Evolutionary conservation across 1,284 basidiomycete genomes (phyloP).

Genomic region (Irpex rosettiformis): DNA sequence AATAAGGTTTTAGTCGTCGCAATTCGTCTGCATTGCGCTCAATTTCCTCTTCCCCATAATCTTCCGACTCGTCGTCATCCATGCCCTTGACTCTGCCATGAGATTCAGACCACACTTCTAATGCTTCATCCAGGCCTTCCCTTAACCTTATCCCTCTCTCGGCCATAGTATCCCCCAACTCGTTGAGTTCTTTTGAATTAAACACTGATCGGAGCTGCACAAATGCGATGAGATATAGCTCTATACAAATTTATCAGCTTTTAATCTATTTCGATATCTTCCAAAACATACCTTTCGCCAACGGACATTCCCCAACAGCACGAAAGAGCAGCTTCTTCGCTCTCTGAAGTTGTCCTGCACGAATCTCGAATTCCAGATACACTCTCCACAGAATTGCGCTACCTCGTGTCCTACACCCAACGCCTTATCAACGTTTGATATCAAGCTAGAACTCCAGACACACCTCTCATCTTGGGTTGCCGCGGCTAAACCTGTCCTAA

Average conservation of each 20-base stretch:
- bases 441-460: conserved; percentile 20
- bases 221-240: conserved; percentile 85
- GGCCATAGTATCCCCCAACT: conserved; percentile 74
- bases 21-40: conserved; percentile 58
- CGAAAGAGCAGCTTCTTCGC: conserved; percentile 81
- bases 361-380: conserved; percentile 81
- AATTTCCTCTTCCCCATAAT: conserved; percentile 49
- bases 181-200: conserved; percentile 60
- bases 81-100: conserved; percentile 16
- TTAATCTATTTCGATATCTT: background rate
- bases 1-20: conserved; percentile 63
- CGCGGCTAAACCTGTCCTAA: conserved; percentile 55
- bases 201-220: conserved; percentile 70
- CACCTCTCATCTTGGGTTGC: conserved; percentile 67
- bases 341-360: conserved; percentile 50
- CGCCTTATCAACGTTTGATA: conserved; percentile 1
- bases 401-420: conserved; percentile 51
- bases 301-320: conserved; percentile 79
- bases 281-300: conserved; percentile 62
- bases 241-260: conserved; percentile 39
- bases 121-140: conserved; percentile 59
- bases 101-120: conserved; percentile 39
- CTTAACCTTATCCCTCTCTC: conserved; percentile 79
- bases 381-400: conserved; percentile 77
- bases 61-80: conserved; percentile 13